phyloP scores from a whole-genome alignment of 495 filamentous ascomycete genomes.

The Tuber indicum region DNA sequence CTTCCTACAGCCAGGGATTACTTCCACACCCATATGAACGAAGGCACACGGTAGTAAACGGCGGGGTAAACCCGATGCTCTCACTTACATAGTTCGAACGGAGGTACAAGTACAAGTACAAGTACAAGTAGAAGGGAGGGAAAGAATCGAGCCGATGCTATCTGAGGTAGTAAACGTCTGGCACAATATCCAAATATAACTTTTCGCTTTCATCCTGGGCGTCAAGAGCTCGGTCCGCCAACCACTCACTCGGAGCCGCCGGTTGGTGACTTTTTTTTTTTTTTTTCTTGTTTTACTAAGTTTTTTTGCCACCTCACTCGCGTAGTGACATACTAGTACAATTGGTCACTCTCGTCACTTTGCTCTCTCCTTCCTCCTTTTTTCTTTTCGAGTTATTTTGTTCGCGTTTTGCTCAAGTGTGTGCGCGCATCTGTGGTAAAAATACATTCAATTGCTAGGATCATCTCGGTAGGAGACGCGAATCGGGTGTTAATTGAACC shows the following conservation, averaged over 20 bases:
- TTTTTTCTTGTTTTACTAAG: neutral
- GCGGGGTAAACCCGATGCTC: neutral
- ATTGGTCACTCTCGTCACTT: neutral
- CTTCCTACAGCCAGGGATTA: neutral
- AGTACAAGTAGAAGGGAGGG: no score
- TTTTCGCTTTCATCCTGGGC: neutral
- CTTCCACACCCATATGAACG: neutral
- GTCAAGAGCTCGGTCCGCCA: neutral
- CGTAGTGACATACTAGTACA: neutral
- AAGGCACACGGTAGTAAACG: neutral
- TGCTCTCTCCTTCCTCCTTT: neutral
- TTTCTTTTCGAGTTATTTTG: neutral
- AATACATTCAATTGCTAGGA: neutral
- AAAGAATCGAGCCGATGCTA: neutral
- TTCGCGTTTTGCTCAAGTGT: neutral
- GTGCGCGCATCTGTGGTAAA: neutral
- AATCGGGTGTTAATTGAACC: neutral
- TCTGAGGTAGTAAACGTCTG: neutral
- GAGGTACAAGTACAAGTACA: no score
- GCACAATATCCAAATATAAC: neutral
- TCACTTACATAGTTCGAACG: neutral
- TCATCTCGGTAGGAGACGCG: neutral
- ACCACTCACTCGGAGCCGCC: neutral
- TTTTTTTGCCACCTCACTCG: neutral
- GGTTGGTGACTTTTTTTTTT: neutral